A percentile compares a stretch with the other conserved stretches of the same genome.
Conservation (phyloP, 345 rosid species). For the Diplotaxis tenuifolia region DNA sequence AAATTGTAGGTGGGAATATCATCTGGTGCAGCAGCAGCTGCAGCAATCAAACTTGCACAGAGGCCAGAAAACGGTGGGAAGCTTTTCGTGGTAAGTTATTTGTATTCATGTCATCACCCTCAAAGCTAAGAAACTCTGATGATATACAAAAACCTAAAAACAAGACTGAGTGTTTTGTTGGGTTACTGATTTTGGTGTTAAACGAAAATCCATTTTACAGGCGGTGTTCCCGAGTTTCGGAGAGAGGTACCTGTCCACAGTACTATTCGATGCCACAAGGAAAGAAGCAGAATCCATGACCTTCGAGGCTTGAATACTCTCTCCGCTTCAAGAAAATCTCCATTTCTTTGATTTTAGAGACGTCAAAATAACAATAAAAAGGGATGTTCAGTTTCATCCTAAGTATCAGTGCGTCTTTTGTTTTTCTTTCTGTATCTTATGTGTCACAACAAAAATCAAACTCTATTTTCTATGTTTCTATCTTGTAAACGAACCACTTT, state of each 20-base stretch:
- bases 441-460: slow-evolving; percentile 9
- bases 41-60: slow-evolving; percentile 82
- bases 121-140: background rate
- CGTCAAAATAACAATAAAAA: slow-evolving; percentile 9
- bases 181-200: too few species aligned
- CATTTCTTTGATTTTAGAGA: slow-evolving; percentile 14
- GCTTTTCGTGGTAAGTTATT: slow-evolving; percentile 69
- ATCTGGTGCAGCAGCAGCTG: slow-evolving; percentile 83
- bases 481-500: slow-evolving; percentile 7
- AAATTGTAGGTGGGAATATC: slow-evolving; percentile 79
- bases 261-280: slow-evolving; percentile 63
- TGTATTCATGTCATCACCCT: background rate
- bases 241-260: slow-evolving; percentile 72
- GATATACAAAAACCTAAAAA: background rate
- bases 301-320: slow-evolving; percentile 53
- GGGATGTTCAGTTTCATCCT: slow-evolving; percentile 5
- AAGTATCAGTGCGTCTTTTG: slow-evolving; percentile 29
- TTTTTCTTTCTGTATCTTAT: slow-evolving; percentile 9
- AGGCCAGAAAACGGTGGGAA: slow-evolving; percentile 83
- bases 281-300: slow-evolving; percentile 62
- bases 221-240: slow-evolving; percentile 78
- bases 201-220: too few species aligned
- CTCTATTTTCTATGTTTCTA: slow-evolving; percentile 4
- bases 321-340: too few species aligned
- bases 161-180: too few species aligned